Percentiles rank a stretch among this genome's conserved stretches.
These are phyloP conservation scores for Hansenula sp. DNA, from an alignment of 1,139 yeast genomes.

Conservation along the genomic window DNA sequence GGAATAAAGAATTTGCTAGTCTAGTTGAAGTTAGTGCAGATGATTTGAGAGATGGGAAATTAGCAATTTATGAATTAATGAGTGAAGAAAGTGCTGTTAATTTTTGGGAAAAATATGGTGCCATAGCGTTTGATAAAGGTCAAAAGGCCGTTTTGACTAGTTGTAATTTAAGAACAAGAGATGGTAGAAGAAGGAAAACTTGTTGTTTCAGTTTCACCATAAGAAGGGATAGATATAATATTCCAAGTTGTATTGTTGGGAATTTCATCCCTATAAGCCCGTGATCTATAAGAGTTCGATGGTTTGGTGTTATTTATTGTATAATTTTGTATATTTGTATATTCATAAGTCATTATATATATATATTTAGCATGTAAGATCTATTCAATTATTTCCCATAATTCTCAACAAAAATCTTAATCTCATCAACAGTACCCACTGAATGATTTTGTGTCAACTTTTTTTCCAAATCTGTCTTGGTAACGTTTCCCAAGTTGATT, in stretches of 20 bases:
- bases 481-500: constrained; percentile 11
- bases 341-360: not conserved
- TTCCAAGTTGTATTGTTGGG: constrained; percentile 95
- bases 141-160: constrained; percentile 94
- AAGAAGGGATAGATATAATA: constrained; percentile 87
- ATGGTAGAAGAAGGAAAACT: constrained; percentile 75
- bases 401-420: not conserved
- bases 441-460: not conserved
- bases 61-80: constrained; percentile 93
- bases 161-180: constrained; percentile 81
- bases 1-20: constrained; percentile 95
- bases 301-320: not conserved
- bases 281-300: constrained; percentile 6
- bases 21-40: constrained; percentile 91
- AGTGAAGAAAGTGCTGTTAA: constrained; percentile 97
- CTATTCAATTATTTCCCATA: not conserved
- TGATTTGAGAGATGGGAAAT: constrained; percentile 86
- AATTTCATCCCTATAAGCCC: constrained; percentile 78
- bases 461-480: not conserved
- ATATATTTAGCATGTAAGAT: too few relatives aligned
- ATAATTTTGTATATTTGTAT: not conserved
- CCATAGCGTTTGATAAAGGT: constrained; percentile 92
- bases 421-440: not conserved
- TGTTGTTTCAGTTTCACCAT: constrained; percentile 96
- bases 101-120: constrained; percentile 97